Conservation (phyloP, 2,329 filamentous ascomycete genomes). For the Madurella fahalii region DNA sequence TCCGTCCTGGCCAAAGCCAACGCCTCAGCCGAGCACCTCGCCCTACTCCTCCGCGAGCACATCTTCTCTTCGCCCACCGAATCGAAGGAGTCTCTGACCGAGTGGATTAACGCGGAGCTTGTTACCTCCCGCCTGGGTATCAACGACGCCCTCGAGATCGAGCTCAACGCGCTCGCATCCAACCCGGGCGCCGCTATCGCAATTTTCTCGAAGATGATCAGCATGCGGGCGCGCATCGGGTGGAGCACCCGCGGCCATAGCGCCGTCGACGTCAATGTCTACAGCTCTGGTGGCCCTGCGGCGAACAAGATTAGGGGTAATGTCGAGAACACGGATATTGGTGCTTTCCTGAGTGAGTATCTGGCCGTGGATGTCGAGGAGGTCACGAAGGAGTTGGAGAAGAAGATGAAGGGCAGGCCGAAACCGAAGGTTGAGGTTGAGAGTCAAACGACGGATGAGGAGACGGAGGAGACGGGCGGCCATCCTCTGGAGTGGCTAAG, state of each 20-base stretch:
- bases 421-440: constrained; percentile 2
- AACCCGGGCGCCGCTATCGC: constrained; percentile 50
- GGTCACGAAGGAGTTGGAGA: constrained; percentile 70
- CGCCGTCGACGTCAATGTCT: constrained; percentile 94
- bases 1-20: constrained; percentile 71
- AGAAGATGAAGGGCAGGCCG: constrained; percentile 40
- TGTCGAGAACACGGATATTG: constrained; percentile 92
- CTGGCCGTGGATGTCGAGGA: constrained; percentile 73
- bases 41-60: constrained; percentile 57
- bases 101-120: constrained; percentile 66
- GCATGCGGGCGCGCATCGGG: constrained; percentile 79
- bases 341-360: constrained; percentile 74
- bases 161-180: constrained; percentile 63
- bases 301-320: constrained; percentile 71
- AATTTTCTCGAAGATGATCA: constrained; percentile 79
- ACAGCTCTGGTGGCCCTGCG: constrained; percentile 67
- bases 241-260: constrained; percentile 95
- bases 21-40: constrained; percentile 70
- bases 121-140: constrained; percentile 72
- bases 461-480: background rate
- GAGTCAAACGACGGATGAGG: constrained; percentile 7
- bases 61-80: constrained; percentile 38
- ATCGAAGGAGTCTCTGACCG: constrained; percentile 39
- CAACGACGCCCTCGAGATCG: constrained; percentile 63
- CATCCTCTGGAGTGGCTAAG: constrained; percentile 12